Evolutionary conservation across 2,329 filamentous ascomycete genomes (phyloP), one percentile per base, ranked within the genome.

Genomic region (Davidsoniella neocaledoniae): DNA sequence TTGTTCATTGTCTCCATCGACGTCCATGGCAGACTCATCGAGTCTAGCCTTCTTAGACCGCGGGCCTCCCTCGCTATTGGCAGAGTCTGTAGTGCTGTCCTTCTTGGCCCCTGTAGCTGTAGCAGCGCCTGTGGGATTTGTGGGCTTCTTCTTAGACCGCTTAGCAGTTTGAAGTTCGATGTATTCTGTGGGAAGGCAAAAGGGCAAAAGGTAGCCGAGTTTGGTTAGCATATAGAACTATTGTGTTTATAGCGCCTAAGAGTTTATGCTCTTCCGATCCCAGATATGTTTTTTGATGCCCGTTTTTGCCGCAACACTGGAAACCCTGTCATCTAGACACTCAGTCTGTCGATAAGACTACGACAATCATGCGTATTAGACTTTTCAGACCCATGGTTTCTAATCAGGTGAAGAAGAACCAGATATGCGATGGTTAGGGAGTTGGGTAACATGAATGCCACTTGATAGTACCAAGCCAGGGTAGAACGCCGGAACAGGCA

Each of bases 151-250:
- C 14, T 73, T 77, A 56, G 79, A 85, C 48, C 82, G 78, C 65
- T 87, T 87, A 51, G 81, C 78, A 17, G 79, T 77, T 61, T 86
- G 81, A 51, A 79, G 75, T 55, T 80, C 73, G 59, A 79, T 83
- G 69, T 83, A 86, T 61, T 83, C 79, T 82, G 56, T 16, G 9
- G 2, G 6, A 49, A 19, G 29, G 4, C 29, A 33, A 33, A 49
- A 33, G 2, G 29, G 29, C 29, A 33, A 9, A 33, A 9, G 29
- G 2, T 33, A 33, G 29, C 29, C 29, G 8, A 9, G 29, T 12
- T 33, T 33, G 29, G 8, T 33, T 33, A 33, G 29, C 8, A 33
- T 33, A 12, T 9, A 33, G 29, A 33, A 33, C 29, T 23, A 12
- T 33, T 9, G 29, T 12, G 12, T 12, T 10, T 12, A 12, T 33